A percentile compares a stretch with the other conserved stretches of the same genome.
phyloP scores from a whole-genome alignment of 495 filamentous ascomycete genomes.

The Lepidopterella palustris region DNA sequence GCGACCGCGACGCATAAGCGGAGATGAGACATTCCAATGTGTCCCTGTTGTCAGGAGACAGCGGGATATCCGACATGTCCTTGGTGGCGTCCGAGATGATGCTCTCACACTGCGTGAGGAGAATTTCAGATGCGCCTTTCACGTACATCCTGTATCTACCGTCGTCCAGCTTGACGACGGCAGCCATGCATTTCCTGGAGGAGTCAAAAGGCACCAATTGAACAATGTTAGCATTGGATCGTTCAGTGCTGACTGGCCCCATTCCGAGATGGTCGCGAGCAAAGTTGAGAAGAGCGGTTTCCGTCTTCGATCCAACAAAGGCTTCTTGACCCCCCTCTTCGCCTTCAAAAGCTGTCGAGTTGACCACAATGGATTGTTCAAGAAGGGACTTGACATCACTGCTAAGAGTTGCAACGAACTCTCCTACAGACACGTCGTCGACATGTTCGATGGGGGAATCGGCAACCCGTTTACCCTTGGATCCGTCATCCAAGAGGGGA shows the following conservation, averaged over 20 bases:
- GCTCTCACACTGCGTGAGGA: slow-evolving; percentile 58
- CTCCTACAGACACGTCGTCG: slow-evolving; percentile 46
- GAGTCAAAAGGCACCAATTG: slow-evolving; percentile 67
- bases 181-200: slow-evolving; percentile 61
- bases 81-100: slow-evolving; percentile 66
- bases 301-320: slow-evolving; percentile 66
- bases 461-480: slow-evolving; percentile 30
- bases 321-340: slow-evolving; percentile 45
- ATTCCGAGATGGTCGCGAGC: slow-evolving; percentile 57
- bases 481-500: slow-evolving; percentile 23
- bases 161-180: slow-evolving; percentile 51
- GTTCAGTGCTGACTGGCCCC: slow-evolving; percentile 52
- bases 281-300: slow-evolving; percentile 59
- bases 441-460: slow-evolving; percentile 27
- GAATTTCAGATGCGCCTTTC: slow-evolving; percentile 64
- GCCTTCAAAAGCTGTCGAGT: slow-evolving; percentile 62
- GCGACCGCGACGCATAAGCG: slow-evolving; percentile 70
- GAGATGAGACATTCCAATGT: slow-evolving; percentile 61
- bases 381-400: slow-evolving; percentile 45
- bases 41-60: slow-evolving; percentile 36
- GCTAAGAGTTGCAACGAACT: slow-evolving; percentile 55
- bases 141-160: slow-evolving; percentile 57
- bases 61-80: slow-evolving; percentile 37
- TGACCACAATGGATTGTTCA: slow-evolving; percentile 56
- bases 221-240: slow-evolving; percentile 52